Evolutionary conservation across 1,284 basidiomycete species (phyloP), one percentile per base, ranked within the genome.

Genomic region (Leccinum ambiguum): DNA sequence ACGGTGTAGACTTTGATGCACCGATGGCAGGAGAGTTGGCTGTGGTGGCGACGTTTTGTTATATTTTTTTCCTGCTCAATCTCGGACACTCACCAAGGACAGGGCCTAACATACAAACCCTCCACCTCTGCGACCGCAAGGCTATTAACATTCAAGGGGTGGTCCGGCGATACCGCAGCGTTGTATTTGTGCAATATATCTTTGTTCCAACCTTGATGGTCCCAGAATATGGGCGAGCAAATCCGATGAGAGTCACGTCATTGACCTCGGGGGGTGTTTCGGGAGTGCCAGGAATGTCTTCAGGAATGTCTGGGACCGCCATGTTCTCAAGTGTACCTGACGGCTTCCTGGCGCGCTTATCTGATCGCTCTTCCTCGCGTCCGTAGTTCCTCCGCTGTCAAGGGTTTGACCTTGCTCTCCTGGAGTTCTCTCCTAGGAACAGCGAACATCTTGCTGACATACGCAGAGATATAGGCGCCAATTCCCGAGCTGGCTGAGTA

Each of bases 371-470:
- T 81, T 2, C 90, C 93, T 63, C 84, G 81, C 21, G 83, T 80
- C 26, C 94, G 84, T 88, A 97, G 91, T 75, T 97, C 93, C 43
- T 97, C 94, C 0, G 93, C 93, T 0, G 91, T 94, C 63, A 95
- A 74, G 33, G 86, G 81, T 68, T 83, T 88, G 73, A 89, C 87
- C 78, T 91, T 93, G 75, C 91, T 90, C 72, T 96, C 91, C 0
- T 97, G 97, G 39, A 99, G 79, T 60, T 97, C 93, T 63, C 86
- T 86, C 18, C 79, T 80, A 26, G 87, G 80, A 2, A 98, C 90
- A 0, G 96, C 96, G 76, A 99, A 98, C 97, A 99, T 99, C 77
- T 99, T 99, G 82, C 94, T 97, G 63, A 99, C 92, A 76, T 97
- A 97, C 4, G 89, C 94, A 13, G 90, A 86, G n/a, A 95, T 81